Evolutionary conservation across 495 filamentous ascomycete species (phyloP).

Genomic region (Corynascus novoguineensis): DNA sequence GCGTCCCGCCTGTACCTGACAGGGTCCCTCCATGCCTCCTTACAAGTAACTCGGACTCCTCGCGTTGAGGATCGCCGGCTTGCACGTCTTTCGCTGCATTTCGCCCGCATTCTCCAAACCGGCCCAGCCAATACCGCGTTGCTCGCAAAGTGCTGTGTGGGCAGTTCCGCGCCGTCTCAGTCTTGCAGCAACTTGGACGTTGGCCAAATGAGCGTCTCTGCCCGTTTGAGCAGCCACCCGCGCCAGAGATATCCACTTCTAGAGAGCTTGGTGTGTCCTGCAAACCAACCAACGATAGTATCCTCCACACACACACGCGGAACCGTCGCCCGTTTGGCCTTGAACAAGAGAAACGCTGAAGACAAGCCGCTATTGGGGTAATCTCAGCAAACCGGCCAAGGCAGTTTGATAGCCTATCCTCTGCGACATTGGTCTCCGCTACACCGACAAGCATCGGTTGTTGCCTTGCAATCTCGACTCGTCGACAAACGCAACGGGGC

Average conservation of each 20-base stretch:
- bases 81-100: background rate
- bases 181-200: background rate
- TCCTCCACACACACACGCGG: background rate
- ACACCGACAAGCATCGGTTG: slow-evolving; percentile 4
- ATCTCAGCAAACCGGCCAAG: background rate
- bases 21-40: slow-evolving; percentile 2
- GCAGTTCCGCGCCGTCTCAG: background rate
- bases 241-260: background rate
- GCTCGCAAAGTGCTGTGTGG: slow-evolving; percentile 3
- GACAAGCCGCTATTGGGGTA: background rate
- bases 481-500: too few relatives aligned
- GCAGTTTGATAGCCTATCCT: background rate
- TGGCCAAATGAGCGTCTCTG: background rate
- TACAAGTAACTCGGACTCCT: background rate
- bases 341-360: background rate
- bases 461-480: slow-evolving; percentile 6
- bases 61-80: background rate
- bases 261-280: background rate
- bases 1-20: slow-evolving; percentile 1
- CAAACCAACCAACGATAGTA: background rate
- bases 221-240: background rate
- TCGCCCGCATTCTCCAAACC: background rate
- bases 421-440: background rate
- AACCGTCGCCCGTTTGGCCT: background rate
- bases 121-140: background rate